Conservation (phyloP, 352 stramenopile species). For the Pythium dissotocum region DNA sequence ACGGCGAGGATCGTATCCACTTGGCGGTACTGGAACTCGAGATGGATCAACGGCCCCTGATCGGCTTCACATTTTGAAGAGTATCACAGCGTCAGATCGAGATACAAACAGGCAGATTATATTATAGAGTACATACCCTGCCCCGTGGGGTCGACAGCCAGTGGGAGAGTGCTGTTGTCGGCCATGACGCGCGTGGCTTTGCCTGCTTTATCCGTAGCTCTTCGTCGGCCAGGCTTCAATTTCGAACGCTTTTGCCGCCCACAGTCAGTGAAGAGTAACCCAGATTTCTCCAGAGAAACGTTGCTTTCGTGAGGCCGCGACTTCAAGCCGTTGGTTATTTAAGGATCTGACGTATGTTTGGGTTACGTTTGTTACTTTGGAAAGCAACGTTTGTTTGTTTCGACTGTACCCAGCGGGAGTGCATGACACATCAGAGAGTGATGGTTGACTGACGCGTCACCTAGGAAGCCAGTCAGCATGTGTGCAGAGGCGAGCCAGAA, state of each 20-base stretch:
- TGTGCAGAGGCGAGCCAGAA: constrained; percentile 6
- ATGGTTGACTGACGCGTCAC: background rate
- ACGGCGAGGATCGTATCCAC: constrained; percentile 78
- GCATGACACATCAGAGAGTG: background rate
- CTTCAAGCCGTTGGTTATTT: constrained; percentile 12
- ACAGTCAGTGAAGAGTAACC: constrained; percentile 5
- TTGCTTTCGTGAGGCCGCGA: background rate
- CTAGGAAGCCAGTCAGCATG: constrained; percentile 11
- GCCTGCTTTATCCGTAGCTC: constrained; percentile 4
- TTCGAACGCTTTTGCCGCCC: constrained; percentile 20
- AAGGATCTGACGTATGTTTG: background rate
- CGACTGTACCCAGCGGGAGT: background rate
- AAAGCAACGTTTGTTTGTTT: constrained; percentile 7
- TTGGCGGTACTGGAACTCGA: constrained; percentile 81
- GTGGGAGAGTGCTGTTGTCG: constrained; percentile 25
- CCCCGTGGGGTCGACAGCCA: constrained; percentile 6
- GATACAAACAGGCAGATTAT: background rate
- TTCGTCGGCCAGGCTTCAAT: constrained; percentile 22
- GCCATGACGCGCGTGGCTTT: constrained; percentile 16
- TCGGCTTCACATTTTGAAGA: background rate
- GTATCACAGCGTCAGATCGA: background rate
- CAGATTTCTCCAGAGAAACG: background rate
- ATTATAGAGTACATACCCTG: constrained; percentile 12
- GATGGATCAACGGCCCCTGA: constrained; percentile 52
- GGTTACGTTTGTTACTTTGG: background rate